Base-by-base conservation (phyloP, 2,329 filamentous ascomycete genomes). In the Sporothrix pseudoabietina region DNA sequence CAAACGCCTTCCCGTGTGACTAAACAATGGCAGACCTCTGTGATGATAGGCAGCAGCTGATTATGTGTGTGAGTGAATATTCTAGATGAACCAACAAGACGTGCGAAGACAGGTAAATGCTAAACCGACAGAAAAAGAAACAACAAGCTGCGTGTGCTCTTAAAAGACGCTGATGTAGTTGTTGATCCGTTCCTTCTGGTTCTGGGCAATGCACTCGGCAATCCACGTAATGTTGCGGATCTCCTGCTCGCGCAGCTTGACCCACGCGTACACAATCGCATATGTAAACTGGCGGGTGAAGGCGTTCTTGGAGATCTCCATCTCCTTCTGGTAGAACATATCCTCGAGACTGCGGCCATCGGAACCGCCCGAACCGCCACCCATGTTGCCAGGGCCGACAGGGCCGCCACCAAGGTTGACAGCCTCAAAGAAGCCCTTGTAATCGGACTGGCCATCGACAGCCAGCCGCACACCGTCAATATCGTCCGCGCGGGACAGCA, bases 141-240 rank as follows among this genome's bases (percentile, higher is more conserved):
- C n/a, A 44, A 32, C 12, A 30, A 10, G 61, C 8, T 6, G 16
- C 22, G 4, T 35, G 35, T 35, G 35, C 3, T 7, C 14, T 76
- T 78, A 97, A 84, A 99, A 97, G 75, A 98, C 96, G 83, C 94
- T 97, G 82, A 99, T 99, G 84, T 97, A 99, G 84, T 98, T 99
- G 78, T 93, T 92, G 81, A 99, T 98, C 81, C 96, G 90, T 83
- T 99, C 96, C 86, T 99, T 99, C 84, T 99, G 96, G 86, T 97
- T 98, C 84, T 99, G 96, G 72, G 96, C 96, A 88, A 99, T 99
- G 85, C 96, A 99, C 84, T 99, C 96, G 30, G 96, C 92, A 82
- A 99, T 99, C 96, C 96, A 99, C 70, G 96, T 98, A 80, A 99
- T 97, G 84, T 99, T 99, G 77, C 96, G 92, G 79, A 98, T 98